Conservation (phyloP, 495 filamentous ascomycete species). For the Lasiosphaeria ovina region DNA sequence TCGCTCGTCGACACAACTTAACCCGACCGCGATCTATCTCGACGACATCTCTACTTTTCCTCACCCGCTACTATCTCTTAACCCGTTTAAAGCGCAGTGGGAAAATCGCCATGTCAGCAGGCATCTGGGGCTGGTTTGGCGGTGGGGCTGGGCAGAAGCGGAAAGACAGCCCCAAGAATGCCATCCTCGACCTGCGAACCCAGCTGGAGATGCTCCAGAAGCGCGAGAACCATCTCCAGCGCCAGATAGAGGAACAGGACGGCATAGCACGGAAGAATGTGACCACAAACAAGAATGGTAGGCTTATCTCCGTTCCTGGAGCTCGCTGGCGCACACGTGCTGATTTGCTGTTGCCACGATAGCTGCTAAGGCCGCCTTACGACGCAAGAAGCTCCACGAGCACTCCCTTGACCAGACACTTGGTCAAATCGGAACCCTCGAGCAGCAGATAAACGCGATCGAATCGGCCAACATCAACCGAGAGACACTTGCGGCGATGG, state of each 20-base stretch:
- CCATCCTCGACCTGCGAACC: slow-evolving; percentile 81
- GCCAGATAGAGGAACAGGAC: slow-evolving; percentile 92
- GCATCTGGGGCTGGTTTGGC: slow-evolving; percentile 83
- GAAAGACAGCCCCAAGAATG: slow-evolving; percentile 95
- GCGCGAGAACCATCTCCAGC: slow-evolving; percentile 85
- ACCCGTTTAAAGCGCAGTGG: slow-evolving; percentile 3
- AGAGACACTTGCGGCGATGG: slow-evolving; percentile 92
- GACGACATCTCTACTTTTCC: neutral
- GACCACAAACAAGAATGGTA: slow-evolving; percentile 86
- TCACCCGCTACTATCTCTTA: neutral
- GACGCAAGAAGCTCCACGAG: slow-evolving; percentile 91
- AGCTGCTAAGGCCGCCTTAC: slow-evolving; percentile 90
- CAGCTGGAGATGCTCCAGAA: slow-evolving; percentile 98
- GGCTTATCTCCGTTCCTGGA: slow-evolving; percentile 29
- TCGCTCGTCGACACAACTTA: neutral
- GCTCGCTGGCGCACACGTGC: slow-evolving; percentile 5
- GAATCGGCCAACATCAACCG: slow-evolving; percentile 98
- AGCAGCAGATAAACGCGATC: slow-evolving; percentile 94
- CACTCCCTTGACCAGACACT: slow-evolving; percentile 86
- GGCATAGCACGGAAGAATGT: slow-evolving; percentile 86
- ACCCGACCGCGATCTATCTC: neutral
- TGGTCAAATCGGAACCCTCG: slow-evolving; percentile 84
- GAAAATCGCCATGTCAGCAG: slow-evolving; percentile 45
- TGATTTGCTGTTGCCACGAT: slow-evolving; percentile 23
- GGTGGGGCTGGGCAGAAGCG: slow-evolving; percentile 75